Evolutionary conservation across 148 eudicot genomes (phyloP).

Genomic region (Rheum nobile): DNA sequence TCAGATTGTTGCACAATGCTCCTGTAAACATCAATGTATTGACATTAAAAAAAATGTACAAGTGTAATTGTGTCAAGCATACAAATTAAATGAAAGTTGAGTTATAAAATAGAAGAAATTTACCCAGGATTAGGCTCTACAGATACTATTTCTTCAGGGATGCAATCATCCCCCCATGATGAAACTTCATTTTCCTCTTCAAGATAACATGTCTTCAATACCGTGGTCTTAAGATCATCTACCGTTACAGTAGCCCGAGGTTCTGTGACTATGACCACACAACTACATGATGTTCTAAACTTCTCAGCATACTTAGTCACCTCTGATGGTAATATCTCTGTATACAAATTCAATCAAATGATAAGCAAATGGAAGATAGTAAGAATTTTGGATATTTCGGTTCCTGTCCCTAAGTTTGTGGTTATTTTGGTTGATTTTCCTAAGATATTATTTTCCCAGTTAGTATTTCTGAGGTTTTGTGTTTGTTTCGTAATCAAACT

Average conservation of each 20-base stretch:
- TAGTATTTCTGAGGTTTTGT: too few species aligned
- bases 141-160: conserved; percentile 74
- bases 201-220: conserved; percentile 34
- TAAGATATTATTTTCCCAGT: too few species aligned
- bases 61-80: too few species aligned
- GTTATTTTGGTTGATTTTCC: too few species aligned
- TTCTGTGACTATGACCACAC: conserved; percentile 67
- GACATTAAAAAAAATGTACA: neutral
- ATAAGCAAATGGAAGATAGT: neutral
- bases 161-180: conserved; percentile 64
- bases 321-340: conserved; percentile 63
- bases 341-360: conserved; percentile 4
- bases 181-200: conserved; percentile 36
- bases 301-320: conserved; percentile 57
- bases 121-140: conserved; percentile 64
- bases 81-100: neutral
- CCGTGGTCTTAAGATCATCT: conserved; percentile 34
- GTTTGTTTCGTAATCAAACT: too few species aligned
- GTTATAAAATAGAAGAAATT: neutral
- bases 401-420: too few species aligned
- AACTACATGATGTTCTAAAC: conserved; percentile 45
- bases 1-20: conserved; percentile 46
- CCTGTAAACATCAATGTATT: conserved; percentile 24
- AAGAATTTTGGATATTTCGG: too few species aligned
- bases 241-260: conserved; percentile 60